A percentile compares a stretch with the other conserved stretches of the same genome.
These are phyloP conservation scores for Xylaria sp. DNA, from an alignment of 2,329 filamentous ascomycete genomes.

Conservation along the genomic window DNA sequence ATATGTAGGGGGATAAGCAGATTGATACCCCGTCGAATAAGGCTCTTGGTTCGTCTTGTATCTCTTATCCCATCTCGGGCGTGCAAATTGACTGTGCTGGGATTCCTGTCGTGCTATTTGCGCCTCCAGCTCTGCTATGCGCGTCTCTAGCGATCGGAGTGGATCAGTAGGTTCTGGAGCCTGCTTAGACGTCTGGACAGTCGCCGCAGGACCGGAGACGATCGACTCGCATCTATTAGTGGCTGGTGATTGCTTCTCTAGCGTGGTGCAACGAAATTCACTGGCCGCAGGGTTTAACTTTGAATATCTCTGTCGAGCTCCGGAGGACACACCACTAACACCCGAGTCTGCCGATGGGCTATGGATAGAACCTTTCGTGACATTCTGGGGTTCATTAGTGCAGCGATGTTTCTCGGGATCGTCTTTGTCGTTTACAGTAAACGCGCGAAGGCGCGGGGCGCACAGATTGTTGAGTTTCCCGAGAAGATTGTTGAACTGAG, in stretches of 20 bases:
- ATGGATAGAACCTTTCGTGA: background rate
- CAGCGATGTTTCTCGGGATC: background rate
- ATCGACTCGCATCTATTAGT: background rate
- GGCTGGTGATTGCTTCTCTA: constrained; percentile 14
- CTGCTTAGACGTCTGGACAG: constrained; percentile 1
- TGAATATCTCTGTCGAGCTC: constrained; percentile 28
- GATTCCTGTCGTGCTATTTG: constrained; percentile 25
- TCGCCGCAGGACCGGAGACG: background rate
- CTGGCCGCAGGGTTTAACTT: constrained; percentile 45
- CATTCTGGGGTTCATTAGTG: background rate
- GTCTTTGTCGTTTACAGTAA: constrained; percentile 28
- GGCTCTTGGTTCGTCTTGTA: constrained; percentile 8
- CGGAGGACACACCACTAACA: constrained; percentile 35
- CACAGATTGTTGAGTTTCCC: constrained; percentile 42
- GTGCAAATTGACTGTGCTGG: constrained; percentile 9
- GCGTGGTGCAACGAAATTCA: constrained; percentile 40
- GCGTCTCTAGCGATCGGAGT: constrained; percentile 30
- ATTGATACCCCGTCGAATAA: constrained; percentile 18
- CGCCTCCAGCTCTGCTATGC: constrained; percentile 37
- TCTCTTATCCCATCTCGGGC: constrained; percentile 17
- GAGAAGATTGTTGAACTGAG: constrained; percentile 40
- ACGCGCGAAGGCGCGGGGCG: constrained; percentile 30
- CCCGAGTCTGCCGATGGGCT: constrained; percentile 38
- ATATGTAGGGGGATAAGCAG: constrained; percentile 1
- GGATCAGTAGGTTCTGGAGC: constrained; percentile 13